Evolutionary conservation across 2,329 filamentous ascomycete genomes (phyloP), one percentile per base, ranked within the genome.

Genomic region (Aspergillus pseudonomiae): DNA sequence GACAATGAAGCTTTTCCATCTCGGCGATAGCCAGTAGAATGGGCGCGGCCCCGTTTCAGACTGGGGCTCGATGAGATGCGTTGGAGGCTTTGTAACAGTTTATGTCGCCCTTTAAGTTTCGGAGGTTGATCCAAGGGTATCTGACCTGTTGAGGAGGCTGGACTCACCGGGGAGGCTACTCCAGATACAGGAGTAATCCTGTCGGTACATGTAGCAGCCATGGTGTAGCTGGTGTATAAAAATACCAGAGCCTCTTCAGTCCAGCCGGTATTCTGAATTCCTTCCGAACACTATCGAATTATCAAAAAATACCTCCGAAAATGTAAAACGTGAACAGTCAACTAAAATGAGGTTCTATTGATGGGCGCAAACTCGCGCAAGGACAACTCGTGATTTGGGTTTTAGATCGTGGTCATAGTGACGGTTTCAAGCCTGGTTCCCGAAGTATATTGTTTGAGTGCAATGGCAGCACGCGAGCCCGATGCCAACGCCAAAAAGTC

Each of bases 61-160:
- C 91, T 91, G 1, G 91, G 89, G 7, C 90, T 92, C 0, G 93
- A 96, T 12, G 91, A 89, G 73, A 96, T 94, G 63, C 92, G 89
- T 66, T 94, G 90, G 56, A 96, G 84, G 36, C 89, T 88, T 66
- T 89, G 88, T 21, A 96, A 81, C 39, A 96, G 78, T 63, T 89
- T 87, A 70, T 89, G 87, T 54, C 91, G 87, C 59, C 88, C 86
- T 75, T 89, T 93, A 62, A 86, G 82, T 77, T 90, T 92, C 30
- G 81, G 82, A 3, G 78, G 79, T 45, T 76, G 77, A 34, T 79
- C 79, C 57, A 77, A 64, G 4, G 79, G 75, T 16, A 78, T 77
- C 64, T 77, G 72, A 5, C 74, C 78, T 36, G 69, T 63, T 14
- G 71, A 70, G 16, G 77, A 75, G 56, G 71, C 65, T 48, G 78